Base-by-base conservation (phyloP, 495 filamentous ascomycete genomes). In the Acidiella bohemica region DNA sequence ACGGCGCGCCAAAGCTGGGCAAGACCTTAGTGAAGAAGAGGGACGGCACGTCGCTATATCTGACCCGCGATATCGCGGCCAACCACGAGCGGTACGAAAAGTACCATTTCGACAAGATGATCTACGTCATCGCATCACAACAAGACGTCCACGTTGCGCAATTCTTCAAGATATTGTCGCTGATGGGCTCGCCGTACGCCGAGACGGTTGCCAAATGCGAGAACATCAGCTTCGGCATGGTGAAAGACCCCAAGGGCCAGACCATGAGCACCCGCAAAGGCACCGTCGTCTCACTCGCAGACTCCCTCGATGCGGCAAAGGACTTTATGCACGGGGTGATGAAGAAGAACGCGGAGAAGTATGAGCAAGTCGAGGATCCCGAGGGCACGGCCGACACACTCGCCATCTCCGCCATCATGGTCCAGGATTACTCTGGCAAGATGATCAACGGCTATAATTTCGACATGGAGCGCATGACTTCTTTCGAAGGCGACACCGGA, bases 291-390 rank as follows among this genome's bases (percentile, higher is more conserved):
- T 78, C 80, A 56, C 60, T 83, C 42, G 75, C 77, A 42, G 75
- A 81, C 53, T 78, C 80, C 36, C 59, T 84, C 36, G 54, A 62
- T 28, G 68, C 78, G 46, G 72, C 76, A 26, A 68, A 65, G 24
- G 76, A 78, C 18, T 73, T 76, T 56, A 80, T 81, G 74, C 76
- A 80, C 60, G 76, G 77, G 40, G 74, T 79, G 20, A 80, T 81
- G 75, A 63, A 61, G 59, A 70, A 61, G 58, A 81, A 80, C 56
- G 56, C 67, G 23, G 65, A 64, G 41, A 79, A 80, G 53, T 78
- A 81, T 50, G 54, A 68, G 40, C 75, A 81, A 60, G 71, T 81
- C 12, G 64, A 60, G 49, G 63, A 82, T 50, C 75, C 76, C 3
- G 70, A 62, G 32, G 58, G 67, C 26, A 58, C 60, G n/a, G 63